These are phyloP conservation scores for Aspergillus pseudonomiae DNA, from an alignment of 2,329 filamentous ascomycete genomes.

Conservation along the genomic window DNA sequence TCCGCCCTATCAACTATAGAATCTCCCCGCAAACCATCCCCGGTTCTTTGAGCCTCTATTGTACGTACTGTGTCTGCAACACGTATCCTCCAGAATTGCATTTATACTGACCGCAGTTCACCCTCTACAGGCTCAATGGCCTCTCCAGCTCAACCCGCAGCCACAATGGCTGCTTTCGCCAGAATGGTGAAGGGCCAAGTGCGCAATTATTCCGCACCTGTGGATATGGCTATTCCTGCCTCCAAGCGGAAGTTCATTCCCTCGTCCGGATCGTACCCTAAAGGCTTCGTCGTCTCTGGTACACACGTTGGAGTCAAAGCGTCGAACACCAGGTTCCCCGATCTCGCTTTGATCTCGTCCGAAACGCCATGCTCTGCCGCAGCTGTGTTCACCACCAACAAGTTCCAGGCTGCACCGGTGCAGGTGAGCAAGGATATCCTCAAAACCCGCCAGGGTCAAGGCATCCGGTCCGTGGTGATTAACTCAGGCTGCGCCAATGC, in stretches of 20 bases:
- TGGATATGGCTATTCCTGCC: constrained; percentile 63
- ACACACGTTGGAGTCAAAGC: constrained; percentile 93
- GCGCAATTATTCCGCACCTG: constrained; percentile 48
- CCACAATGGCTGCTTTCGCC: constrained; percentile 38
- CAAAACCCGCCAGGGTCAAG: constrained; percentile 65
- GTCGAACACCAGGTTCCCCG: constrained; percentile 86
- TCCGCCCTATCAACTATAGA: constrained; percentile 6
- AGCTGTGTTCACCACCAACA: constrained; percentile 96
- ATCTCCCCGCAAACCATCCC: background rate
- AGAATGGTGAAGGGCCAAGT: constrained; percentile 43
- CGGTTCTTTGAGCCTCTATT: background rate
- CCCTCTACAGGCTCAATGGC: constrained; percentile 25
- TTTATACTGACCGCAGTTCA: constrained; percentile 4
- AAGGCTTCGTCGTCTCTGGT: constrained; percentile 84
- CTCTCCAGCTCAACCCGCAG: constrained; percentile 29
- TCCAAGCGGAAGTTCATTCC: constrained; percentile 92
- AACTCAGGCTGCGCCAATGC: constrained; percentile 98
- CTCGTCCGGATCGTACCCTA: constrained; percentile 80
- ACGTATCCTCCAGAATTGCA: too few relatives aligned
- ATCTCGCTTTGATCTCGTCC: constrained; percentile 85
- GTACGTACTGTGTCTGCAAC: background rate
- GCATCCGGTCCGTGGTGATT: constrained; percentile 80
- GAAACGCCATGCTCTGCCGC: constrained; percentile 83
- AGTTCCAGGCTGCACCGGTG: constrained; percentile 95
- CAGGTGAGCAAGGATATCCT: constrained; percentile 78